These are phyloP conservation scores for Chenopodium quinoa DNA, from an alignment of 148 eudicot species.

Conservation along the genomic window DNA sequence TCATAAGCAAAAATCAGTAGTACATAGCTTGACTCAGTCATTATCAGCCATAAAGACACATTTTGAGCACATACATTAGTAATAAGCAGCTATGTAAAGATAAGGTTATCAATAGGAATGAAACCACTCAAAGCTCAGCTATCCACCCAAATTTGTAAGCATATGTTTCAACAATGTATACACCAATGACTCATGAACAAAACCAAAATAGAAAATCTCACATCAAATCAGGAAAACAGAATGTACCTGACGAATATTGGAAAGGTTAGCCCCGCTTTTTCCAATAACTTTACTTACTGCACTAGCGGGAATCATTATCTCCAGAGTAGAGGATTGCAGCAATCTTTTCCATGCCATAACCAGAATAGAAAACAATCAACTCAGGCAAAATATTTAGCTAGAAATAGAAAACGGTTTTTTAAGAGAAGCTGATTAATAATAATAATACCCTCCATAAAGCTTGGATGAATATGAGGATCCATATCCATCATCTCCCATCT, in stretches of 20 bases:
- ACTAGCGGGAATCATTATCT: constrained; percentile 78
- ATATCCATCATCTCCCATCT: constrained; percentile 65
- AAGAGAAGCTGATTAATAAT: constrained; percentile 1
- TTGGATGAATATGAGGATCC: constrained; percentile 73
- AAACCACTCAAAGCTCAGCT: not conserved
- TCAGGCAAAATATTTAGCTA: not conserved
- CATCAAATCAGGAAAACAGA: not conserved
- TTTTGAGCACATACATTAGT: not conserved
- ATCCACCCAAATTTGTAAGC: constrained; percentile 1
- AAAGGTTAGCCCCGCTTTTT: constrained; percentile 79
- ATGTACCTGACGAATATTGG: constrained; percentile 78
- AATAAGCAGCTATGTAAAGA: not conserved
- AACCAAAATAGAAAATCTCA: not conserved
- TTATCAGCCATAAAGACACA: not conserved
- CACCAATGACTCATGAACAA: not conserved
- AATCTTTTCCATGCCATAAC: constrained; percentile 38
- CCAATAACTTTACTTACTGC: constrained; percentile 86
- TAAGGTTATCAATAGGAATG: not conserved
- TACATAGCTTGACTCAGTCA: not conserved
- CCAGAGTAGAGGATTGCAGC: constrained; percentile 60
- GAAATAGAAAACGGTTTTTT: not conserved
- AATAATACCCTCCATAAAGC: constrained; percentile 72
- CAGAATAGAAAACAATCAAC: constrained; percentile 1
- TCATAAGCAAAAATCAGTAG: not conserved
- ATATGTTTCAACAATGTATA: not conserved